Percentiles rank a stretch among this genome's conserved stretches.
Evolutionary conservation across 139 green algal species (phyloP).

Genomic region (Spirogloea muscicola): DNA sequence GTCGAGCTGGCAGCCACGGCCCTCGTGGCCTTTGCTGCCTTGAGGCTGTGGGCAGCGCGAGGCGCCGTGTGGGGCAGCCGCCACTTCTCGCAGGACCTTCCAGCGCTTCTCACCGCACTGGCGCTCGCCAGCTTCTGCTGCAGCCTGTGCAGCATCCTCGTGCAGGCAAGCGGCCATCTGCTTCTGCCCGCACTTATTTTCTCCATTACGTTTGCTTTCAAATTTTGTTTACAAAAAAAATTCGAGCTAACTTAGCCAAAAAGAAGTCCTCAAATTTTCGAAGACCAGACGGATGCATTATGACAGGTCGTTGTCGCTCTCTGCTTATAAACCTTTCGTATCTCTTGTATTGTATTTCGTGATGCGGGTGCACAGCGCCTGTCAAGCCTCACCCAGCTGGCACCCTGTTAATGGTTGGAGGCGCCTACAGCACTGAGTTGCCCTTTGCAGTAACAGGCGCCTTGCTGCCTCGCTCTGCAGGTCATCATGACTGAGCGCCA

Average conservation of each 20-base stretch:
- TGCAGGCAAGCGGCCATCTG: slow-evolving; percentile 13
- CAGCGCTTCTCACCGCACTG: too few relatives aligned
- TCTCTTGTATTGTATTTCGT: background rate
- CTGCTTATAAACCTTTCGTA: background rate
- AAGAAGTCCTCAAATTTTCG: too few relatives aligned
- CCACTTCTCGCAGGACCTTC: background rate
- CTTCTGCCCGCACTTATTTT: too few relatives aligned
- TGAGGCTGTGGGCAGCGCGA: background rate
- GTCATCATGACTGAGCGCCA: background rate
- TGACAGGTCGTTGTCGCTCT: too few relatives aligned
- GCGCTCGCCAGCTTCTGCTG: slow-evolving; percentile 25
- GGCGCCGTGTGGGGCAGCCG: background rate
- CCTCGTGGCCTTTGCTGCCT: background rate
- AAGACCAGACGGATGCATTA: too few relatives aligned
- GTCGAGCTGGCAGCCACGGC: background rate
- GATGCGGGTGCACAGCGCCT: background rate
- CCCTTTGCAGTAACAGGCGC: too few relatives aligned
- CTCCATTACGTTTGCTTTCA: background rate
- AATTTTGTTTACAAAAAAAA: background rate
- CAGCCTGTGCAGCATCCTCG: background rate
- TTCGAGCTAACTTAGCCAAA: background rate
- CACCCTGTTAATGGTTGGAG: too few relatives aligned
- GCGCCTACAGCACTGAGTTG: too few relatives aligned
- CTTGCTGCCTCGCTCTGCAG: background rate
- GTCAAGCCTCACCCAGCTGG: too few relatives aligned